Percentiles rank a stretch among this genome's conserved stretches.
Conservation (phyloP, 1,139 yeast genomes). For the Eremothecium gossypii region DNA sequence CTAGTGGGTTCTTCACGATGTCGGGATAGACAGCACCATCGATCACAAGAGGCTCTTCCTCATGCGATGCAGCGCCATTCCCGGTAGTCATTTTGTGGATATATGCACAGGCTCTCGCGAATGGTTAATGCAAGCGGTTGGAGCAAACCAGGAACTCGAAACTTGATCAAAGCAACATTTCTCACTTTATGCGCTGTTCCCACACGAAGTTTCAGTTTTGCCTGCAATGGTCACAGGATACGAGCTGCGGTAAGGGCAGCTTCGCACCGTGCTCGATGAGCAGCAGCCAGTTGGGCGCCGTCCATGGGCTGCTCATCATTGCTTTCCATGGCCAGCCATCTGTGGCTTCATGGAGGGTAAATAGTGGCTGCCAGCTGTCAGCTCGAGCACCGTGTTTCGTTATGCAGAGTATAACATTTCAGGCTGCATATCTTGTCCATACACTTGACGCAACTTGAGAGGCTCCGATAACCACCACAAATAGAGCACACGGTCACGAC, state of each 20-base stretch:
- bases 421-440: constrained; percentile 28
- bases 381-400: constrained; percentile 27
- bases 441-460: constrained; percentile 29
- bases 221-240: too few relatives aligned
- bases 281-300: too few relatives aligned
- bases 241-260: too few relatives aligned
- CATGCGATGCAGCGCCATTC: not conserved
- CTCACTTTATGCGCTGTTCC: too few relatives aligned
- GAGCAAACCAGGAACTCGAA: not conserved
- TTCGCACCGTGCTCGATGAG: too few relatives aligned
- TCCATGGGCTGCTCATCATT: too few relatives aligned
- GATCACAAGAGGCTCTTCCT: constrained; percentile 13
- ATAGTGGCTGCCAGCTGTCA: not conserved
- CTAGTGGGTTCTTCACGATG: constrained; percentile 30
- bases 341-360: too few relatives aligned
- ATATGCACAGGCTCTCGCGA: constrained; percentile 6
- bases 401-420: constrained; percentile 26
- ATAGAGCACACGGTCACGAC: constrained; percentile 28
- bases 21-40: constrained; percentile 24
- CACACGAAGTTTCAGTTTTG: too few relatives aligned
- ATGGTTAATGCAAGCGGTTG: not conserved
- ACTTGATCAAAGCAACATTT: too few relatives aligned
- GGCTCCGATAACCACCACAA: constrained; percentile 28
- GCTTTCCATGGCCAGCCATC: too few relatives aligned
- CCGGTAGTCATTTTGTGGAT: constrained; percentile 4